Evolutionary conservation across 805 yeast genomes (phyloP).

Genomic region (Groenewaldozyma salmanticensis): DNA sequence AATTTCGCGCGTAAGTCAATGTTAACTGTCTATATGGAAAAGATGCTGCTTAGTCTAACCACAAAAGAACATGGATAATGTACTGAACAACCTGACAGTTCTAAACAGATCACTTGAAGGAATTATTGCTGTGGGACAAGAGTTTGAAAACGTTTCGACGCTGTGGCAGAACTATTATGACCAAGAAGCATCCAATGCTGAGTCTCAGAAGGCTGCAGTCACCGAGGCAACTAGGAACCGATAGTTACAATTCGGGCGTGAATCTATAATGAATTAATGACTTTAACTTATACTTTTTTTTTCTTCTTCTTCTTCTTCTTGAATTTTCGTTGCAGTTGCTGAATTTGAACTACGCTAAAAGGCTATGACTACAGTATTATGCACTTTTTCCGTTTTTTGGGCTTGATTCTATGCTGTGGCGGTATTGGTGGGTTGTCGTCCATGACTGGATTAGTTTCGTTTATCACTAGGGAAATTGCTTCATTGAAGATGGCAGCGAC

Average conservation of each 20-base stretch:
- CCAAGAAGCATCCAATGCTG: no score
- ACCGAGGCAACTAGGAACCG: no score
- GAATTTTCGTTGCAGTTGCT: no score
- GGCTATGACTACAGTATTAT: slow-evolving; percentile 8
- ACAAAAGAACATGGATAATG: slow-evolving; percentile 43
- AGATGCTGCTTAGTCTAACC: neutral
- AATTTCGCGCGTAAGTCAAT: slow-evolving; percentile 31
- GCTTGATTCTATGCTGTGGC: slow-evolving; percentile 1
- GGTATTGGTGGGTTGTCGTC: neutral
- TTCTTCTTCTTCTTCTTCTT: no score
- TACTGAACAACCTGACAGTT: slow-evolving; percentile 52
- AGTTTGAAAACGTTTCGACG: slow-evolving; percentile 60
- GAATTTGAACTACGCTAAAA: no score
- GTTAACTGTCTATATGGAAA: neutral
- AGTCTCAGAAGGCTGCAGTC: no score
- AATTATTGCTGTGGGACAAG: slow-evolving; percentile 64
- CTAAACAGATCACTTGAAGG: slow-evolving; percentile 60
- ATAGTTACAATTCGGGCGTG: no score
- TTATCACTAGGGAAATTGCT: slow-evolving; percentile 35
- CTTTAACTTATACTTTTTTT: no score
- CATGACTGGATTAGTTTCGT: neutral
- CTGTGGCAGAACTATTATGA: slow-evolving; percentile 64
- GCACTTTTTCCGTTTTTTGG: slow-evolving; percentile 7
- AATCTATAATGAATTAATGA: no score
- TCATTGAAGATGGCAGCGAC: slow-evolving; percentile 58